Percentiles rank a stretch among this genome's conserved stretches.
phyloP scores from a whole-genome alignment of 2,329 filamentous ascomycete species.

The Fusarium sp. region DNA sequence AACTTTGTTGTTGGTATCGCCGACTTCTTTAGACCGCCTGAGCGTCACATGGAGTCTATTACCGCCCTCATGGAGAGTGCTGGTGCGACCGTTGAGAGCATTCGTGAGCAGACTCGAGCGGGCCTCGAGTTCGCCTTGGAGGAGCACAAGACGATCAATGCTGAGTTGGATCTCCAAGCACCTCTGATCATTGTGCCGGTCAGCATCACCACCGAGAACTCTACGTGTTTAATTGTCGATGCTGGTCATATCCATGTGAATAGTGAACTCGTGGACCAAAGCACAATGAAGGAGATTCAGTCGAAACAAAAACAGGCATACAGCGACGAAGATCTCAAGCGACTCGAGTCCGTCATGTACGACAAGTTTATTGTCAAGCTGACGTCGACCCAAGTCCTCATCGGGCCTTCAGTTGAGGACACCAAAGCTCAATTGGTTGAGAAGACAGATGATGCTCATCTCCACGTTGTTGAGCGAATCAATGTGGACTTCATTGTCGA shows the following conservation, averaged over 20 bases:
- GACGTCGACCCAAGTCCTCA: constrained; percentile 93
- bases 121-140: constrained; percentile 96
- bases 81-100: constrained; percentile 92
- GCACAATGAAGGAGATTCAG: constrained; percentile 89
- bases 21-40: constrained; percentile 95
- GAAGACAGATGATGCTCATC: constrained; percentile 73
- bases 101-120: constrained; percentile 94
- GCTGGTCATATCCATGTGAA: constrained; percentile 95
- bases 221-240: constrained; percentile 92
- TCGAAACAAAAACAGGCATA: constrained; percentile 89
- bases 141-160: constrained; percentile 98
- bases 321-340: constrained; percentile 87
- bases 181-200: constrained; percentile 97
- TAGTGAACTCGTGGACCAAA: constrained; percentile 91
- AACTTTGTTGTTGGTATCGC: constrained; percentile 90
- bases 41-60: constrained; percentile 98
- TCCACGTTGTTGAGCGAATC: constrained; percentile 95
- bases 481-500: constrained; percentile 98
- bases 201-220: constrained; percentile 82
- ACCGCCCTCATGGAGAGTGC: constrained; percentile 94
- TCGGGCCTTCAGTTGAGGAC: constrained; percentile 91
- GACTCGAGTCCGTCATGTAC: constrained; percentile 94
- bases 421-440: constrained; percentile 83
- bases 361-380: constrained; percentile 95
- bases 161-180: constrained; percentile 92